Evolutionary conservation across 2,329 filamentous ascomycete genomes (phyloP), one percentile per base, ranked within the genome.

Genomic region (Talaromyces sp.): DNA sequence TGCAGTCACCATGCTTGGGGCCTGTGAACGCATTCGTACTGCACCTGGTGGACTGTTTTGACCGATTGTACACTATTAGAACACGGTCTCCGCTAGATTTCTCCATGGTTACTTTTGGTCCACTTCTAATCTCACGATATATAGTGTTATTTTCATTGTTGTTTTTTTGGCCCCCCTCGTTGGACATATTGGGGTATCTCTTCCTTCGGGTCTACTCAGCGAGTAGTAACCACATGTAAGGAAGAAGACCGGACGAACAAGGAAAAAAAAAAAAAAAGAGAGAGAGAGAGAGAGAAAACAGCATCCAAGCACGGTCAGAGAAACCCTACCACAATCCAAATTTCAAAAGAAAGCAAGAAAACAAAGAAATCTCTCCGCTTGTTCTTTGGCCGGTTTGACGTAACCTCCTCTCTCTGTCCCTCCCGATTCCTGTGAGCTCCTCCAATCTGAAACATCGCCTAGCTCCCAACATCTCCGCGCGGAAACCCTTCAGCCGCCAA

Each of bases 391-490:
- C 17, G 19, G 14, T 52, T 61, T 47, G 51, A 57, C 54, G 50
- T 61, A 52, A 58, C 52, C 39, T 49, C 41, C 29, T 30, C 27
- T 42, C 45, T 37, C 48, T 47, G 42, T 42, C 51, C 62, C 62
- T 62, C 62, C 62, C 56, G 46, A 55, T 49, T 44, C 45, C 45
- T 27, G 41, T 22, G 35, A 42, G 48, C 44, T 55, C 58, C 48
- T 50, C 55, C 61, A 63, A 64, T 63, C 54, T 62, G 62, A 64
- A 64, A 64, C 62, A 55, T 49, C 14, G 45, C 22, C 49, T 44
- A 24, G 14, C 54, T 57, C 58, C 47, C 54, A 62, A 54, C 47
- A 56, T 52, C 56, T 62, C 62, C 62, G 58, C 55, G 44, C 49
- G 51, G 54, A 46, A 48, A 47, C 24, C 43, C 40, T 52, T 55